Evolutionary conservation across 441 rosid species (phyloP).

Genomic region (Euphorbia celastroides): DNA sequence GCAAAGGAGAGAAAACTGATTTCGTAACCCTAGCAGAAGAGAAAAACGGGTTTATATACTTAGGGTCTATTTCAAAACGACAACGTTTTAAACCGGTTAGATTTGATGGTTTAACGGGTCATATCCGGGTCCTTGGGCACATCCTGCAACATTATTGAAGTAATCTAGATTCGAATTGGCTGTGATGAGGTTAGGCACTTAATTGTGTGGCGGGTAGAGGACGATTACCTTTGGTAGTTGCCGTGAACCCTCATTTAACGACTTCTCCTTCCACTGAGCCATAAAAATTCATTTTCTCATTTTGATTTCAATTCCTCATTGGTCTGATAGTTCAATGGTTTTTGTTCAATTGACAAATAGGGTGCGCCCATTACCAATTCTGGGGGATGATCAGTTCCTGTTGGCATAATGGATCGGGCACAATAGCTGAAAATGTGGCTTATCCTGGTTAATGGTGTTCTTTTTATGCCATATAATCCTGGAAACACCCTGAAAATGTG

Average conservation of each 20-base stretch:
- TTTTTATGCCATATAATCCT: constrained; percentile 47
- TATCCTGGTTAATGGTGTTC: constrained; percentile 63
- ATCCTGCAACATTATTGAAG: no score
- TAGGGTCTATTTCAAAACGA: no score
- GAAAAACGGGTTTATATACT: no score
- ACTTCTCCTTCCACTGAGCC: constrained; percentile 99
- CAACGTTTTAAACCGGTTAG: no score
- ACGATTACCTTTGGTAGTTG: constrained; percentile 21
- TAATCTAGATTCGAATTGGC: constrained; percentile 25
- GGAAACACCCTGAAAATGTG: constrained; percentile 83
- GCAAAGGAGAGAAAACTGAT: no score
- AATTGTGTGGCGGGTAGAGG: constrained; percentile 72
- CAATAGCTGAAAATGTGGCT: constrained; percentile 41
- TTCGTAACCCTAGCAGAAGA: no score
- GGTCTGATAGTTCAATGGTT: background rate
- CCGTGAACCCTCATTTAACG: constrained; percentile 75
- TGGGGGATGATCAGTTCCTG: constrained; percentile 48
- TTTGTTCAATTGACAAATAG: background rate
- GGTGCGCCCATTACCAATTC: constrained; percentile 89
- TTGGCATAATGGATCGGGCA: constrained; percentile 84
- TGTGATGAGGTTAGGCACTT: constrained; percentile 65
- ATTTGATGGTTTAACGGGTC: no score
- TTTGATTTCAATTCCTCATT: background rate
- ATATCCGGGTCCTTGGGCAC: no score
- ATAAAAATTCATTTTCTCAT: background rate